Evolutionary conservation across 768 basidiomycete genomes (phyloP).

Genomic region (Agrocybe chaxingu): DNA sequence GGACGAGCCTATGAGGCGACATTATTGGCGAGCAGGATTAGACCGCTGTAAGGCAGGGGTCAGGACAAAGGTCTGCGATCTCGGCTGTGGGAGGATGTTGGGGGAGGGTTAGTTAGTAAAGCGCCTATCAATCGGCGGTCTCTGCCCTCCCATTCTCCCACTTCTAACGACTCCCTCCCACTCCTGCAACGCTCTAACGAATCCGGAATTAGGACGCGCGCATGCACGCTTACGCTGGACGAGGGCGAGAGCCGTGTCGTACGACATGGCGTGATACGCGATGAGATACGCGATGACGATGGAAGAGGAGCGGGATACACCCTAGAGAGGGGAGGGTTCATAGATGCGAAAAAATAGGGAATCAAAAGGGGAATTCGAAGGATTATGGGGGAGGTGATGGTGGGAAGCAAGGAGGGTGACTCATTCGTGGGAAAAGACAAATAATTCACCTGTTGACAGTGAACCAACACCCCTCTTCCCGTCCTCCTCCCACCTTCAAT

Average conservation of each 20-base stretch:
- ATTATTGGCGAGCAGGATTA: no score
- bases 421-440: no score
- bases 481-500: conserved; percentile 59
- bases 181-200: conserved; percentile 54
- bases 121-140: not conserved
- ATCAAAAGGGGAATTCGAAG: not conserved
- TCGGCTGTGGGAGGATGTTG: no score
- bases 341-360: no score
- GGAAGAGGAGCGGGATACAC: conserved; percentile 73
- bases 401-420: not conserved
- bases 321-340: conserved; percentile 40
- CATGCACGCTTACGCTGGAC: conserved; percentile 68
- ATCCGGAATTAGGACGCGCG: conserved; percentile 76
- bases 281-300: conserved; percentile 84
- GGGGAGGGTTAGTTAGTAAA: not conserved
- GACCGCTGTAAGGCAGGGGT: no score
- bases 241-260: conserved; percentile 58
- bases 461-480: conserved; percentile 74
- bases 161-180: conserved; percentile 42
- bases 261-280: conserved; percentile 68
- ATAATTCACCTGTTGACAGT: conserved; percentile 77
- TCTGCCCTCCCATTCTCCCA: not conserved
- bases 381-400: not conserved
- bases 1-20: no score
- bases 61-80: no score